A percentile compares a stretch with the other conserved stretches of the same genome.
These are phyloP conservation scores for Paecilomyces sp. DNA, from an alignment of 2,329 filamentous ascomycete species.

Conservation along the genomic window DNA sequence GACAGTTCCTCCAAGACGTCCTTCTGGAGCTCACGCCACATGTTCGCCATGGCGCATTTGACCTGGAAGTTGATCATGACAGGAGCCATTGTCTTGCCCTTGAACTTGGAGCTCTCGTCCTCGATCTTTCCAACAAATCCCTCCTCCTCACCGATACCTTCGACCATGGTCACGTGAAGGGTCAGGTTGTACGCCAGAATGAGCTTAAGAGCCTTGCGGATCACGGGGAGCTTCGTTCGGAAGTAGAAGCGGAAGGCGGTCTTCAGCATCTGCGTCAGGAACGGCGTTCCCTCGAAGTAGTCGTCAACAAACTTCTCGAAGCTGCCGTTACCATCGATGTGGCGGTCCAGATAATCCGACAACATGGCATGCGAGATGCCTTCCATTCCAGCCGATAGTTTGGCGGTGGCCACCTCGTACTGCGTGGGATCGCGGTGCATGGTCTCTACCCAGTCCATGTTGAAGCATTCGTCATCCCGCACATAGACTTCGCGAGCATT, in stretches of 20 bases:
- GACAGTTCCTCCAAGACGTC: slow-evolving; percentile 94
- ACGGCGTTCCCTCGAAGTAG: slow-evolving; percentile 91
- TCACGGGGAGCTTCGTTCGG: slow-evolving; percentile 79
- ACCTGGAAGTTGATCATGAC: slow-evolving; percentile 99
- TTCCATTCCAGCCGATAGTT: slow-evolving; percentile 80
- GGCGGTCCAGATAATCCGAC: slow-evolving; percentile 88
- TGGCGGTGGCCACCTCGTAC: slow-evolving; percentile 82
- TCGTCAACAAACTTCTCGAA: slow-evolving; percentile 94
- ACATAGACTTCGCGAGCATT: slow-evolving; percentile 92
- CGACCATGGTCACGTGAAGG: slow-evolving; percentile 87
- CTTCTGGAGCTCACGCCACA: slow-evolving; percentile 97
- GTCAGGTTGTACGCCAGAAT: slow-evolving; percentile 95
- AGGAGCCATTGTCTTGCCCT: slow-evolving; percentile 82
- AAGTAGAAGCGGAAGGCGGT: slow-evolving; percentile 89
- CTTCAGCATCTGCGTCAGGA: slow-evolving; percentile 93
- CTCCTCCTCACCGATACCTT: slow-evolving; percentile 77
- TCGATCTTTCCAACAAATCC: slow-evolving; percentile 74
- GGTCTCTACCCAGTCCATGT: slow-evolving; percentile 87
- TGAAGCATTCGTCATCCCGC: slow-evolving; percentile 84
- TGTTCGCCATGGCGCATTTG: slow-evolving; percentile 92
- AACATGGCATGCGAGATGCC: slow-evolving; percentile 75
- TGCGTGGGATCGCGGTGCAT: slow-evolving; percentile 66
- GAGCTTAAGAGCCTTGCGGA: slow-evolving; percentile 91
- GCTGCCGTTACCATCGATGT: slow-evolving; percentile 81
- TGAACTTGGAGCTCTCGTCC: slow-evolving; percentile 78